Percentiles rank a stretch among this genome's conserved stretches.
Evolutionary conservation across 352 stramenopile species (phyloP).

Genomic region (Phytophthora foliorum): DNA sequence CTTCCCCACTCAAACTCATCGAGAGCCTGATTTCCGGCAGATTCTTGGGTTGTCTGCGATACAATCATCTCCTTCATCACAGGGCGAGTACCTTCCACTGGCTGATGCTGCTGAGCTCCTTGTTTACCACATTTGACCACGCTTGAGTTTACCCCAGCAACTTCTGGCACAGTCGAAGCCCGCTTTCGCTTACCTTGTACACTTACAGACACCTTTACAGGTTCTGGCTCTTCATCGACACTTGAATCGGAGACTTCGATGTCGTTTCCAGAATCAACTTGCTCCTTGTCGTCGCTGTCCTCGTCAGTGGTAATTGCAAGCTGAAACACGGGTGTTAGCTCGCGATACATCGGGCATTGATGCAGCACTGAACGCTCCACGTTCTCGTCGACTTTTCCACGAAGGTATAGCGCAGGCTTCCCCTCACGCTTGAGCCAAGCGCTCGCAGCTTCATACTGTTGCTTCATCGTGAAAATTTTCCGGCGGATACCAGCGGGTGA

Average conservation of each 20-base stretch:
- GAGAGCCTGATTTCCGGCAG: not conserved
- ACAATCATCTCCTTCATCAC: not conserved
- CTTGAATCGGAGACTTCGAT: not conserved
- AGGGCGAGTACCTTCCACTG: not conserved
- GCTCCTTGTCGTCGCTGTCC: not conserved
- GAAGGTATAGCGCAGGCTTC: not conserved
- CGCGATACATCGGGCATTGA: conserved; percentile 13
- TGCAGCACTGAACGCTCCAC: conserved; percentile 3
- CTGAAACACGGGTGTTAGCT: conserved; percentile 17
- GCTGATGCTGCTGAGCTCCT: not conserved
- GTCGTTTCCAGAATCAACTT: not conserved
- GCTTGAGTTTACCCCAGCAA: not conserved
- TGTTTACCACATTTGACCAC: conserved; percentile 4
- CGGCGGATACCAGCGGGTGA: not conserved
- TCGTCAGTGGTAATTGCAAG: not conserved
- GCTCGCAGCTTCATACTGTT: conserved; percentile 3
- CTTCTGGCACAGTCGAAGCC: not conserved
- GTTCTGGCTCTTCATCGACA: not conserved
- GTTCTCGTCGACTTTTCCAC: not conserved
- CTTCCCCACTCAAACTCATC: conserved; percentile 1
- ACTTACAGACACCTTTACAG: not conserved
- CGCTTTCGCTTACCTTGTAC: not conserved
- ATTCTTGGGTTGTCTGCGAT: not conserved
- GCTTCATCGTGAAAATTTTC: conserved; percentile 8
- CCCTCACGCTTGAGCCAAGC: conserved; percentile 11